phyloP scores from a whole-genome alignment of 768 basidiomycete species.

The Lactifluus piperatus region DNA sequence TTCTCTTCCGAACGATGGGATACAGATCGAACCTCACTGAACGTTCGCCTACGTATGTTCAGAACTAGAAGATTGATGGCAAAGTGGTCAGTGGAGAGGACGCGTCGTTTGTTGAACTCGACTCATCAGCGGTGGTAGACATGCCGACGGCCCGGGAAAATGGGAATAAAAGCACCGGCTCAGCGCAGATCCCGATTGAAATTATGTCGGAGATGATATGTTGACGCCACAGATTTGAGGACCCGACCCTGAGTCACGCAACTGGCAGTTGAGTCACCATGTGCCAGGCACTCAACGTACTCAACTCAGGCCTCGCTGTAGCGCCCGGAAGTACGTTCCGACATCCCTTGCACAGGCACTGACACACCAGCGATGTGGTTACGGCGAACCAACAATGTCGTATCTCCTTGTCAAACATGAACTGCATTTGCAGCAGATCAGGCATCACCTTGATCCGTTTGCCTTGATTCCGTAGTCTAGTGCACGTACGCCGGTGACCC shows the following conservation, averaged over 20 bases:
- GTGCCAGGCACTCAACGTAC: not conserved
- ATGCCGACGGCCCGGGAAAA: not conserved
- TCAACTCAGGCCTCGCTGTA: too few species aligned
- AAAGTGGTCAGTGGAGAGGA: not conserved
- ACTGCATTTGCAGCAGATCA: not conserved
- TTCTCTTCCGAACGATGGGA: not conserved
- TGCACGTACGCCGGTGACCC: not conserved
- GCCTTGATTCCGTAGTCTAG: not conserved
- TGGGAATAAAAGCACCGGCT: slow-evolving; percentile 1
- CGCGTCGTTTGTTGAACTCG: not conserved
- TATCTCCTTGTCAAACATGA: slow-evolving; percentile 3
- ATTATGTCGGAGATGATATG: not conserved
- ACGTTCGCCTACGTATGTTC: not conserved
- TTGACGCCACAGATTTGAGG: not conserved
- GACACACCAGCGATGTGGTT: not conserved
- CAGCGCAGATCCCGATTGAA: not conserved
- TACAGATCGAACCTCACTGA: not conserved
- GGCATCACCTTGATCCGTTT: not conserved
- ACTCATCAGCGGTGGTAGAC: not conserved
- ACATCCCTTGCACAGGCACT: not conserved
- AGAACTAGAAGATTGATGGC: not conserved
- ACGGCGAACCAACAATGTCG: not conserved
- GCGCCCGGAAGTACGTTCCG: slow-evolving; percentile 8
- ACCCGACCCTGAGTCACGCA: not conserved
- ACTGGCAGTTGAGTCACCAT: not conserved